These are phyloP conservation scores for Leccinum subrobustum DNA, from an alignment of 1,284 basidiomycete genomes.

Conservation along the genomic window DNA sequence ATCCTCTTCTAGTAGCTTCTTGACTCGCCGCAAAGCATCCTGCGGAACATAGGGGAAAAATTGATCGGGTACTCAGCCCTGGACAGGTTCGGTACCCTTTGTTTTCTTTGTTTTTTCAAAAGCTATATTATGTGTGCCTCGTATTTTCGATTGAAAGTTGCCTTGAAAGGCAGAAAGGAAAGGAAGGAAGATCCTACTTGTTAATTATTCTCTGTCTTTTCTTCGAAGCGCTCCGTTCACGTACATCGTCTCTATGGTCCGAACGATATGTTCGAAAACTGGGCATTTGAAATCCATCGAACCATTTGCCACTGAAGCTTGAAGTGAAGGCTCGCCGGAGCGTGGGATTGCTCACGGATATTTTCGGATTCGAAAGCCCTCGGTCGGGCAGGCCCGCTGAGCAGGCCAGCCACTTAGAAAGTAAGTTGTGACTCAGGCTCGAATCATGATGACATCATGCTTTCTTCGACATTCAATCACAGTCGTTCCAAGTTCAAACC, in stretches of 20 bases:
- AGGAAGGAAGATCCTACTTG: neutral
- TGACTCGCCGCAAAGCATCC: constrained; percentile 1
- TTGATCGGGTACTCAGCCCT: constrained; percentile 16
- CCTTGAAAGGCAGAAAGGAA: constrained; percentile 3
- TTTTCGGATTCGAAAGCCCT: neutral
- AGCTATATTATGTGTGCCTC: neutral
- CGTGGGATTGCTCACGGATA: neutral
- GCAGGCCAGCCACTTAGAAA: neutral
- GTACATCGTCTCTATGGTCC: neutral
- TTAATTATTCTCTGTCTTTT: neutral
- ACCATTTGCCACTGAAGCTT: neutral
- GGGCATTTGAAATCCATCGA: neutral
- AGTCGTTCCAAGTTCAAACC: neutral
- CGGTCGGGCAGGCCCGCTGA: neutral
- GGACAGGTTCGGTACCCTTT: too few species aligned
- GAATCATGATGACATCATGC: neutral
- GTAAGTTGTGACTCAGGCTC: neutral
- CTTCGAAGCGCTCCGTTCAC: neutral
- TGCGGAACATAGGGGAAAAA: constrained; percentile 9
- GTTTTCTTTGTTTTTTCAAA: neutral
- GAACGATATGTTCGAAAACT: neutral
- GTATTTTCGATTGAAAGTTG: neutral
- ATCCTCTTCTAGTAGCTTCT: constrained; percentile 50
- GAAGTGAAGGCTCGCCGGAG: neutral
- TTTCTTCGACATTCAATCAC: neutral